A percentile compares a stretch with the other conserved stretches of the same genome.
These are phyloP conservation scores for Beauveria caledonica DNA, from an alignment of 2,329 filamentous ascomycete species.

Conservation along the genomic window DNA sequence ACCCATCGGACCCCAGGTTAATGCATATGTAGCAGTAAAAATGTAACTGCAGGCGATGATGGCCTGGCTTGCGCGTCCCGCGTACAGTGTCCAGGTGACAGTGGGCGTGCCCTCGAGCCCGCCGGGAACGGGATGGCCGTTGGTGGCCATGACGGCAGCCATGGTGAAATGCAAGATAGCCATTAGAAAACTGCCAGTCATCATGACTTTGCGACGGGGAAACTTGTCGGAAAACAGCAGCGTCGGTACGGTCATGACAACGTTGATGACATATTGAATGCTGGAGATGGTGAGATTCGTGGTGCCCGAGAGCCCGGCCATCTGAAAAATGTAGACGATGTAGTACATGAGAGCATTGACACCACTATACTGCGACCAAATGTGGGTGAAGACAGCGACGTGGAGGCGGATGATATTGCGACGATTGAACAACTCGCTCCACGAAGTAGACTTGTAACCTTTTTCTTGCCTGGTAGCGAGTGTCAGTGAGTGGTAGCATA, in stretches of 20 bases:
- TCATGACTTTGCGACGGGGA: slow-evolving; percentile 55
- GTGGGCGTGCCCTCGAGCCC: slow-evolving; percentile 34
- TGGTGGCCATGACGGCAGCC: slow-evolving; percentile 37
- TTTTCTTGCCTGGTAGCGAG: slow-evolving; percentile 5
- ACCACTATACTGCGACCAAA: slow-evolving; percentile 41
- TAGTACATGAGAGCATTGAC: slow-evolving; percentile 48
- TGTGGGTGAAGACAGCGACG: slow-evolving; percentile 37
- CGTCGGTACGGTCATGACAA: slow-evolving; percentile 38
- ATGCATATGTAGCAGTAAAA: slow-evolving; percentile 41
- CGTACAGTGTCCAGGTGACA: slow-evolving; percentile 14
- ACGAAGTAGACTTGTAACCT: slow-evolving; percentile 14
- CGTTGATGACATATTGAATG: slow-evolving; percentile 44
- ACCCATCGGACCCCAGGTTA: slow-evolving; percentile 35
- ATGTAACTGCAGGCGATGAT: slow-evolving; percentile 57
- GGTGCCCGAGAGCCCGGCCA: slow-evolving; percentile 25
- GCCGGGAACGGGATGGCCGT: slow-evolving; percentile 31
- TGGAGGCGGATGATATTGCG: slow-evolving; percentile 37
- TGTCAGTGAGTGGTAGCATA: not conserved
- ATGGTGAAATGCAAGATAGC: slow-evolving; percentile 44
- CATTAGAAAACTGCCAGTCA: slow-evolving; percentile 56
- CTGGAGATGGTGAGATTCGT: slow-evolving; percentile 40
- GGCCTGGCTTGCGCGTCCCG: slow-evolving; percentile 43
- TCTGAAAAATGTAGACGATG: slow-evolving; percentile 29
- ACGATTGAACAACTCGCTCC: slow-evolving; percentile 31
- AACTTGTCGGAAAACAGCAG: slow-evolving; percentile 42